phyloP scores from a whole-genome alignment of 495 filamentous ascomycete species.

The Penicillium arizonense region DNA sequence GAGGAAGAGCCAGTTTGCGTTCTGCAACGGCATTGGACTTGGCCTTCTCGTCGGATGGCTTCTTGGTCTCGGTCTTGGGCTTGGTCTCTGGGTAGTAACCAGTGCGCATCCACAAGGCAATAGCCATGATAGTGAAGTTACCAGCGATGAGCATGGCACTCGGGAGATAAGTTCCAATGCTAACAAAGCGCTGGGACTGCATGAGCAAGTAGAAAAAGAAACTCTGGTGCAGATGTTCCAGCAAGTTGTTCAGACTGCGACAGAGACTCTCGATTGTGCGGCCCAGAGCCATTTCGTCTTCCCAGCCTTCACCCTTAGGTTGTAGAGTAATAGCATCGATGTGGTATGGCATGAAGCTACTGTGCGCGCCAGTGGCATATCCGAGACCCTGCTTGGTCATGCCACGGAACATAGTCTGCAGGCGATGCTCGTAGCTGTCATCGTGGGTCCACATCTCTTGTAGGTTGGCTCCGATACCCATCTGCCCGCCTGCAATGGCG shows the following conservation, averaged over 20 bases:
- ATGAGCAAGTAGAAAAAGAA: slow-evolving; percentile 99
- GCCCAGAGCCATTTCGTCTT: slow-evolving; percentile 95
- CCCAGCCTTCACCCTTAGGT: slow-evolving; percentile 85
- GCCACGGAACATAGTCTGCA: slow-evolving; percentile 87
- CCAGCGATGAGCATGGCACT: slow-evolving; percentile 93
- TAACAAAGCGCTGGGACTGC: slow-evolving; percentile 87
- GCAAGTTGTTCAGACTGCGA: slow-evolving; percentile 88
- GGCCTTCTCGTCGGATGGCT: slow-evolving; percentile 17
- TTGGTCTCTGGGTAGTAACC: slow-evolving; percentile 49
- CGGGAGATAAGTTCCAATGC: slow-evolving; percentile 95
- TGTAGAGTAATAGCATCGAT: slow-evolving; percentile 95
- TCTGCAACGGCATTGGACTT: slow-evolving; percentile 48
- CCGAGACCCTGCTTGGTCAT: slow-evolving; percentile 92
- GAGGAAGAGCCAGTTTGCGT: slow-evolving; percentile 74
- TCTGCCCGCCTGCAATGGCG: slow-evolving; percentile 82
- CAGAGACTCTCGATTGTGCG: slow-evolving; percentile 86
- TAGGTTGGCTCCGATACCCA: slow-evolving; percentile 78
- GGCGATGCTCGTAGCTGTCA: slow-evolving; percentile 76
- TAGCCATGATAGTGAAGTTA: slow-evolving; percentile 94
- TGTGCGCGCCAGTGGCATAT: slow-evolving; percentile 87
- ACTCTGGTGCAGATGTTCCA: slow-evolving; percentile 96
- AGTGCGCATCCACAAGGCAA: slow-evolving; percentile 86
- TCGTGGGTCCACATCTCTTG: slow-evolving; percentile 87
- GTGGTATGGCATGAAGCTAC: slow-evolving; percentile 95
- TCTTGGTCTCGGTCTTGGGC: slow-evolving; percentile 21